phyloP scores from a whole-genome alignment of 345 rosid genomes.

The Brassica cretica region DNA sequence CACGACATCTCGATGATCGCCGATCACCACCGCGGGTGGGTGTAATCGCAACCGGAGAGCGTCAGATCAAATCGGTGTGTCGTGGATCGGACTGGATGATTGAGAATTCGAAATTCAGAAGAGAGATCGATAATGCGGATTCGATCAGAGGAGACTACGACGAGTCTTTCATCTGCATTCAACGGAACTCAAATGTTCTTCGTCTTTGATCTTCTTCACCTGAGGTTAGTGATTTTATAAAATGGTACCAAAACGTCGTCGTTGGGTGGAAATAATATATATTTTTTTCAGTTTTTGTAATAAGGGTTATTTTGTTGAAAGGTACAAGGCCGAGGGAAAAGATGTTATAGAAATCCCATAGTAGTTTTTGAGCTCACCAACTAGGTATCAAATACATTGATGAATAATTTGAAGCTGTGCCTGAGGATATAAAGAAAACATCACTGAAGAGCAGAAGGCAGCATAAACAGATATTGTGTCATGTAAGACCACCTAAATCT shows the following conservation, averaged over 20 bases:
- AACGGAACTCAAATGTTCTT: background rate
- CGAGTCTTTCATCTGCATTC: background rate
- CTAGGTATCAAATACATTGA: background rate
- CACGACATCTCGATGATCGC: constrained; percentile 66
- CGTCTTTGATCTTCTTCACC: background rate
- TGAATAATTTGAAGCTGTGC: background rate
- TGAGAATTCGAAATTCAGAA: background rate
- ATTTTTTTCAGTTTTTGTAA: too few species aligned
- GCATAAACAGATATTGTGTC: background rate
- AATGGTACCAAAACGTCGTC: background rate
- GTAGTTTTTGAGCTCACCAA: background rate
- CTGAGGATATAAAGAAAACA: background rate
- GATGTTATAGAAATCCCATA: background rate
- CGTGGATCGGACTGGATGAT: constrained; percentile 9
- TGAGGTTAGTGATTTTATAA: background rate
- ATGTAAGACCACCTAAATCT: too few species aligned
- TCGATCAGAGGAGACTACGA: background rate
- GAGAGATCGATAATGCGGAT: background rate
- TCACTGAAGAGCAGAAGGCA: background rate
- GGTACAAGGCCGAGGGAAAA: background rate
- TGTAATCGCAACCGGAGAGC: constrained; percentile 21
- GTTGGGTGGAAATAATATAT: background rate
- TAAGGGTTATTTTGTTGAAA: too few species aligned
- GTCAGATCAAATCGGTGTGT: background rate
- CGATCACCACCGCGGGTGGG: constrained; percentile 27